Conservation (phyloP, 1,139 yeast species). For the Suhomyces ambrosiae region DNA sequence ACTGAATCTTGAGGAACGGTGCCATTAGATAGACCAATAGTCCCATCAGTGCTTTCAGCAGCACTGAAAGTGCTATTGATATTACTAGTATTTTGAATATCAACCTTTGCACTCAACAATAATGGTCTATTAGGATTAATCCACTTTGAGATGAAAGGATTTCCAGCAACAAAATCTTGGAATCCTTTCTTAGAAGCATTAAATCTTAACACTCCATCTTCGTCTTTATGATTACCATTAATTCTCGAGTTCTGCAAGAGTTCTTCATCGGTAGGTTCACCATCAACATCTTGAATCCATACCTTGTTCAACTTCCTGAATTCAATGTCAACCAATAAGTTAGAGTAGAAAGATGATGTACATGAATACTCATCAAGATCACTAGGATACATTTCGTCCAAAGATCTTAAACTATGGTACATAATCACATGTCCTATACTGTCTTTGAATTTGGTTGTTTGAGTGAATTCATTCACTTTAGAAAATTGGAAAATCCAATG, state of each 20-base stretch:
- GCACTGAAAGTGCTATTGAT: constrained; percentile 8
- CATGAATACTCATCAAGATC: constrained; percentile 30
- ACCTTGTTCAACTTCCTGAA: constrained; percentile 29
- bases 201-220: constrained; percentile 10
- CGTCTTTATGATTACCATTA: constrained; percentile 10
- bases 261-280: constrained; percentile 22
- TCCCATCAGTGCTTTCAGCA: constrained; percentile 9
- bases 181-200: constrained; percentile 24
- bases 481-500: constrained; percentile 42
- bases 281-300: constrained; percentile 35
- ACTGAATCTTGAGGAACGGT: not conserved
- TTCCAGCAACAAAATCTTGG: constrained; percentile 36
- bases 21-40: constrained; percentile 4
- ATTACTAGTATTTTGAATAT: not conserved
- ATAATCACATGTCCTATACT: constrained; percentile 39
- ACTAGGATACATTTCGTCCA: constrained; percentile 35
- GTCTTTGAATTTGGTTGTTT: constrained; percentile 28
- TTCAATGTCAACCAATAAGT: constrained; percentile 31
- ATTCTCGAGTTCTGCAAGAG: constrained; percentile 13
- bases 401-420: constrained; percentile 25
- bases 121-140: constrained; percentile 37
- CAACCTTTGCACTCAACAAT: constrained; percentile 16
- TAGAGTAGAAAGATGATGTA: constrained; percentile 27
- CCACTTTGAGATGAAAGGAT: constrained; percentile 36
- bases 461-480: constrained; percentile 16